These are phyloP conservation scores for Jaminaea rosea DNA, from an alignment of 1,284 basidiomycete species.

Conservation along the genomic window DNA sequence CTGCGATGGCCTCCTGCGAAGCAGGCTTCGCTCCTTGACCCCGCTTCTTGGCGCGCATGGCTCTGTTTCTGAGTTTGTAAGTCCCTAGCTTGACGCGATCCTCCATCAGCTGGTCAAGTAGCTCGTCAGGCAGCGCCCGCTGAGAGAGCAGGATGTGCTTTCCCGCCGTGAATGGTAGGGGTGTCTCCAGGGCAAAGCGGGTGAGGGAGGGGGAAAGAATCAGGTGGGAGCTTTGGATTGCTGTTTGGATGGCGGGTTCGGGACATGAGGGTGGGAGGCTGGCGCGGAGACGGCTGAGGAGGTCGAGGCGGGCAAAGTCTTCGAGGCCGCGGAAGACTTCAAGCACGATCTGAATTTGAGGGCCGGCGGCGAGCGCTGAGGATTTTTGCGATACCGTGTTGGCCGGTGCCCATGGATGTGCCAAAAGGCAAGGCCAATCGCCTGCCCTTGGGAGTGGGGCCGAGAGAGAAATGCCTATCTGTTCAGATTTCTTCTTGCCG, in stretches of 20 bases:
- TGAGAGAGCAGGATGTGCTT: not conserved
- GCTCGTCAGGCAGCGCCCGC: not conserved
- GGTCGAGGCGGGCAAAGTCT: constrained; percentile 34
- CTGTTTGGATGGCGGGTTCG: not conserved
- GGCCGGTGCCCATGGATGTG: no score
- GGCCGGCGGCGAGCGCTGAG: not conserved
- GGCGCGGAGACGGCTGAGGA: constrained; percentile 4
- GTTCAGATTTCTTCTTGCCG: no score
- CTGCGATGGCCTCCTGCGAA: not conserved
- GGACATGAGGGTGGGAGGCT: not conserved
- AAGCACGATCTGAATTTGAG: constrained; percentile 2
- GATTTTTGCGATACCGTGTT: no score
- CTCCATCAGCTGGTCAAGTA: not conserved
- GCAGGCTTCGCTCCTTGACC: not conserved
- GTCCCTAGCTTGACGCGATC: not conserved
- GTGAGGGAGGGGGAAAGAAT: not conserved
- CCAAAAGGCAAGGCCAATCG: not conserved
- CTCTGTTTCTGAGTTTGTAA: not conserved
- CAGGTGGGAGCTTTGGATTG: not conserved
- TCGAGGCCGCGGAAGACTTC: constrained; percentile 29
- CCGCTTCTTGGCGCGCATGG: not conserved
- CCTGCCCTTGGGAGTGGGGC: not conserved
- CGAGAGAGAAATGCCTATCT: no score
- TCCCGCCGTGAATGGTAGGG: not conserved
- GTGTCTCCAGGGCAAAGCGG: not conserved